These are phyloP conservation scores for Geopyxis carbonaria DNA, from an alignment of 495 filamentous ascomycete species.

Conservation along the genomic window DNA sequence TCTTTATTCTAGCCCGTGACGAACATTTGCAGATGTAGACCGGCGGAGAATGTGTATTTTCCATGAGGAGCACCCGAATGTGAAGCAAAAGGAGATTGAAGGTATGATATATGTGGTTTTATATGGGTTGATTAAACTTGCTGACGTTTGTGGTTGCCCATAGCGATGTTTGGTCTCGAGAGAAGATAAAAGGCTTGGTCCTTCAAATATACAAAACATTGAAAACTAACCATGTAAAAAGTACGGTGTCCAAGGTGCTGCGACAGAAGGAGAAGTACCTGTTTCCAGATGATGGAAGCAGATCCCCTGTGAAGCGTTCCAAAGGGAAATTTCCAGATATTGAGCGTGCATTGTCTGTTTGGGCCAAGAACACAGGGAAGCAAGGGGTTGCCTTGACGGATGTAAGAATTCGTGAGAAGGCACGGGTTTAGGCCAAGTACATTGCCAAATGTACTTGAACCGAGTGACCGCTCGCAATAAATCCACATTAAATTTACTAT, in stretches of 20 bases:
- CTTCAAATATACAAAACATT: neutral
- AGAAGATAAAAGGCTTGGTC: constrained; percentile 53
- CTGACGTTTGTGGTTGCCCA: constrained; percentile 15
- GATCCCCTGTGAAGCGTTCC: constrained; percentile 70
- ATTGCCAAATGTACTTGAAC: no score
- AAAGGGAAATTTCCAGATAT: constrained; percentile 93
- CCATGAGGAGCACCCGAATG: constrained; percentile 78
- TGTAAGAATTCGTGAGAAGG: constrained; percentile 73
- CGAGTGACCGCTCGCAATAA: no score
- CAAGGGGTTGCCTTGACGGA: constrained; percentile 64
- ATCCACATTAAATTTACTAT: no score
- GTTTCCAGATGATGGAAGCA: constrained; percentile 65
- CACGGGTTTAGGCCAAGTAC: constrained; percentile 70
- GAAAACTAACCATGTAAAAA: constrained; percentile 27
- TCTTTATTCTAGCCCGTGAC: constrained; percentile 62
- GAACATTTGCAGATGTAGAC: constrained; percentile 84
- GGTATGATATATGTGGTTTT: constrained; percentile 36
- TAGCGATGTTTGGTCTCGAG: constrained; percentile 91
- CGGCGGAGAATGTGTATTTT: constrained; percentile 88
- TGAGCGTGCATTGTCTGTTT: constrained; percentile 82
- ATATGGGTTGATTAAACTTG: constrained; percentile 5
- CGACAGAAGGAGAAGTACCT: constrained; percentile 96
- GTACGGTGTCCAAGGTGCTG: constrained; percentile 94
- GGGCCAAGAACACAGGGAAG: constrained; percentile 64
- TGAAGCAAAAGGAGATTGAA: constrained; percentile 98